These are phyloP conservation scores for Plasmodium vinckei DNA, from an alignment of 169 alveolate genomes.

Conservation along the genomic window DNA sequence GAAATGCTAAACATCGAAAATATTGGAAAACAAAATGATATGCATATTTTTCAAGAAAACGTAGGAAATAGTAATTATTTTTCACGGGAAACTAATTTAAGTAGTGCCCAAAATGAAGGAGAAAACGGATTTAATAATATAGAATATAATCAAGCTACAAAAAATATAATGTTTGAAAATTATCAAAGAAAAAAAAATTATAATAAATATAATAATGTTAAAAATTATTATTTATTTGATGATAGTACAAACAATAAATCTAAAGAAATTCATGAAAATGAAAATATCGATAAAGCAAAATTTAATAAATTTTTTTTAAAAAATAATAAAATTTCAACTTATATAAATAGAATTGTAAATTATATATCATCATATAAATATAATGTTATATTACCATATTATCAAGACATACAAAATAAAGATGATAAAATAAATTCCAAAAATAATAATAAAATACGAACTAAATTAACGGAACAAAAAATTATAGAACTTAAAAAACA, in stretches of 20 bases:
- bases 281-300: not conserved
- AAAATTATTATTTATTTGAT: constrained; percentile 19
- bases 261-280: not conserved
- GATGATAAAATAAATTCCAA: constrained; percentile 19
- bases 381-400: constrained; percentile 42
- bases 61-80: not conserved
- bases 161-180: constrained; percentile 35
- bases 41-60: no score
- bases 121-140: not conserved
- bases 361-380: constrained; percentile 52
- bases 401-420: constrained; percentile 16
- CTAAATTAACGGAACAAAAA: constrained; percentile 39
- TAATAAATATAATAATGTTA: constrained; percentile 25
- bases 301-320: not conserved
- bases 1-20: not conserved
- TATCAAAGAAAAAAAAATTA: constrained; percentile 43
- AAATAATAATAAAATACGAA: constrained; percentile 2
- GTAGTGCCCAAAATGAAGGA: not conserved
- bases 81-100: not conserved
- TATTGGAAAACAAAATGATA: no score
- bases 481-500: constrained; percentile 51
- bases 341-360: not conserved
- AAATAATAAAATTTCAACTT: constrained; percentile 7
- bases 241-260: constrained; percentile 7
- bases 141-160: constrained; percentile 5